Base-by-base conservation (phyloP, 176 grass and related monocot genomes). In the Tillandsia fasciculata region DNA sequence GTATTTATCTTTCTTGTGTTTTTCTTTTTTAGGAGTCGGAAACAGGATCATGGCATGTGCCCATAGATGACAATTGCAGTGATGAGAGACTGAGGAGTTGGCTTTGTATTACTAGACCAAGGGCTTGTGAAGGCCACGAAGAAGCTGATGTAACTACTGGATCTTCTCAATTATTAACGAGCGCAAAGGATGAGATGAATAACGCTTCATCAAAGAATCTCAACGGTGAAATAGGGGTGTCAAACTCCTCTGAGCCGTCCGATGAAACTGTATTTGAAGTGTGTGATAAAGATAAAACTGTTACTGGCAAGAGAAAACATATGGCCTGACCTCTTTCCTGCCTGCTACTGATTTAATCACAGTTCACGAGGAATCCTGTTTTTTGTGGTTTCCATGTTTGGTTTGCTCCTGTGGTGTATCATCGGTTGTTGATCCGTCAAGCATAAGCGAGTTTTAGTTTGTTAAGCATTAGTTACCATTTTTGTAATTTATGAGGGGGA, bases 41-140 rank as follows among this genome's bases (percentile, higher is more conserved):
- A 51, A 73, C 51, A 42, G 92, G 88, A 87, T 89, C 86, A 63
- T 96, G 92, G 92, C 88, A 96, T 54, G 81, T 89, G 58, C 88
- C 92, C 0, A 76, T 96, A 64, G 81, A 88, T 53, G 85, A 89
- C 24, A 87, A 82, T 13, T 89, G 77, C 48, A 76, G 77, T 54
- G 78, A 91, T 50, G 88, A 91, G 76, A 87, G 51, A 73, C 59
- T 10, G 75, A 83, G 86, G 52, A 84, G 61, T 28, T 96, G 92
- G 88, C 81, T 96, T 82, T 96, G 92, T 84, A 91, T 96, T 70
- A 61, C 63, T 29, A 91, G 87, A 76, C 2, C 56, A 24, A 65
- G 20, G 52, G 48, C 65, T 33, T 12, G 48, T 69, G 59, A 87
- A 76, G 58, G 6, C 26, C 12, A 22, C 2, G 9, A 23, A 67